Base-by-base conservation (phyloP, 768 basidiomycete genomes). In the Phanerochaete carnosa region DNA sequence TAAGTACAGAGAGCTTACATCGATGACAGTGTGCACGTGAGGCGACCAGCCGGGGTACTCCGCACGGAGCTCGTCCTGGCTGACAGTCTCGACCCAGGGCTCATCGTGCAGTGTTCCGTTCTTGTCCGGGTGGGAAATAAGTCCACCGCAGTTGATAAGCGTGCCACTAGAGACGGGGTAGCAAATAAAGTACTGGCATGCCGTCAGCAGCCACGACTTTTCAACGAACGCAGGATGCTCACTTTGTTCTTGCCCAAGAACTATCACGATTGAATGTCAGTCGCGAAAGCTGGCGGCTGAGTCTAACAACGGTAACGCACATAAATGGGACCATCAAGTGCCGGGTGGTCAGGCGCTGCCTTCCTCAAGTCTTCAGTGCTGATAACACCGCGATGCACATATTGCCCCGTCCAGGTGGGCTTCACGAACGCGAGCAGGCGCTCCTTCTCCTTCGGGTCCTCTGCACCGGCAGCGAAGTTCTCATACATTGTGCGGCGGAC, bases 381-480 rank as follows among this genome's bases (percentile, higher is more conserved):
- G 25, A 81, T 64, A 23, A 81, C 64, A 2, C 61, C 68, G 3
- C 81, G 72, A 58, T 82, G 81, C 0, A 72, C 71, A 2, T 69
- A 57, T 2, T 71, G 73, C 7, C 83, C 82, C 1, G 75, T 79
- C 70, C 77, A 83, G 0, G 66, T 65, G 6, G 80, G 74, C 16
- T 72, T 60, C 0, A 65, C 51, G 23, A 66, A 28, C 25, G 23
- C n/a, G 23, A 51, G 47, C 7, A 64, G 56, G 26, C 58, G 23
- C 2, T 61, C 66, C 5, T 39, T 23, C 13, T 51, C 19, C 1
- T 58, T 55, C 2, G 54, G 52, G 2, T 55, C 45, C 32, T 58
- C 55, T 37, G 61, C 58, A 35, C 33, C 7, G 7, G 13, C 13
- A 13, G 49, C 49, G 5, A 66, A 57, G n/a, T 28, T 7, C 15